Evolutionary conservation across 106 monocot species (phyloP), one percentile per base, ranked within the genome.

Genomic region (Agapanthus africanus): DNA sequence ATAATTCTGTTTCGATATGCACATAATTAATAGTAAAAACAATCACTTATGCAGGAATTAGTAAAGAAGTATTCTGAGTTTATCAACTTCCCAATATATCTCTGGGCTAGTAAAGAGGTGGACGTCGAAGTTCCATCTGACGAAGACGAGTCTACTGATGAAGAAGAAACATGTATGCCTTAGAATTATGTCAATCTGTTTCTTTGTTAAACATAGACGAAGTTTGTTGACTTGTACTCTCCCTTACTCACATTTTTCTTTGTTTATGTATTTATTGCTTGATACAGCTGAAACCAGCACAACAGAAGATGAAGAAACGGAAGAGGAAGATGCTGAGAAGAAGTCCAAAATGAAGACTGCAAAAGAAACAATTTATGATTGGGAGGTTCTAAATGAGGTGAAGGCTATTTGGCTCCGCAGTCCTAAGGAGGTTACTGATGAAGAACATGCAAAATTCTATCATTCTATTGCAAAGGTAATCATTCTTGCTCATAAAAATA

Each of bases 11-110:
- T n/a, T n/a, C n/a, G n/a, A n/a, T n/a, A n/a, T n/a, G n/a, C n/a
- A n/a, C n/a, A n/a, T n/a, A n/a, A n/a, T n/a, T n/a, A n/a, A n/a
- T n/a, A n/a, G n/a, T n/a, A n/a, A n/a, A n/a, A n/a, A n/a, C n/a
- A n/a, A n/a, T n/a, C n/a, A n/a, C n/a, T n/a, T n/a, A n/a, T n/a
- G 54, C 54, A 97, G 97, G 97, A 97, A 7, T 76, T 97, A 74
- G 91, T 97, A 21, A 91, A 89, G 80, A 91, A 82, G 77, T 97
- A 97, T 74, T 97, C 97, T 40, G 88, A 91, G 50, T 97, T 97
- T 51, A 97, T 97, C 70, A 97, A 97, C 71, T 97, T 97, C 71
- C 97, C 97, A n/a, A 97, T 97, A 35, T 84, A 87, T 72, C 82
- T 97, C 15, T 97, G 97, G 97, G 84, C 84, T 67, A 97, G 76